Evolutionary conservation across 306 rosid species (phyloP).

Genomic region (Castanea crenata): DNA sequence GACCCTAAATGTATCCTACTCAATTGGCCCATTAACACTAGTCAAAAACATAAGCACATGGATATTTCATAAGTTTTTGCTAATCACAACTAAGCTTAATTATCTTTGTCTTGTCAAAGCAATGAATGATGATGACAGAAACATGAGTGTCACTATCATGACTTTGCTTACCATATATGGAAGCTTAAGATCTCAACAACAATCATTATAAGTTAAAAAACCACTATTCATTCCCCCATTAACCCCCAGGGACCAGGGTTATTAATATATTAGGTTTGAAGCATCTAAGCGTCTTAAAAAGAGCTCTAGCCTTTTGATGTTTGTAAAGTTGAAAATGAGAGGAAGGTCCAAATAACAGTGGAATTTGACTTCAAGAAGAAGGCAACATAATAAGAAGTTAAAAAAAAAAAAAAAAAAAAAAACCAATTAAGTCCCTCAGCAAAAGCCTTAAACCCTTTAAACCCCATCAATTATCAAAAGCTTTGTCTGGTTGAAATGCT

Average conservation of each 20-base stretch:
- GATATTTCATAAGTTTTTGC: constrained; percentile 51
- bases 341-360: constrained; percentile 1
- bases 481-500: constrained; percentile 72
- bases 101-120: constrained; percentile 55
- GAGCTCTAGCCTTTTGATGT: background rate
- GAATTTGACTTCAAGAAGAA: constrained; percentile 35
- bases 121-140: constrained; percentile 50
- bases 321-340: constrained; percentile 13
- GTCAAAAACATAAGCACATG: constrained; percentile 85
- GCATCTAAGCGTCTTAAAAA: constrained; percentile 8
- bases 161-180: constrained; percentile 48
- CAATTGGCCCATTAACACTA: constrained; percentile 57
- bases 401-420: background rate
- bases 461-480: constrained; percentile 52
- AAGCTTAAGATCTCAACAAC: constrained; percentile 57
- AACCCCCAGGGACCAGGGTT: constrained; percentile 2
- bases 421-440: constrained; percentile 22
- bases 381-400: constrained; percentile 26
- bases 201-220: constrained; percentile 29
- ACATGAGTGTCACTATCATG: constrained; percentile 55
- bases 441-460: constrained; percentile 31
- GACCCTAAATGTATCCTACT: constrained; percentile 50
- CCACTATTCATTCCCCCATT: constrained; percentile 13
- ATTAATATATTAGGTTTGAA: constrained; percentile 21
- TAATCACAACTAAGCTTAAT: constrained; percentile 50